A percentile compares a stretch with the other conserved stretches of the same genome.
Conservation (phyloP, 306 rosid species). For the Sicyos edulis region DNA sequence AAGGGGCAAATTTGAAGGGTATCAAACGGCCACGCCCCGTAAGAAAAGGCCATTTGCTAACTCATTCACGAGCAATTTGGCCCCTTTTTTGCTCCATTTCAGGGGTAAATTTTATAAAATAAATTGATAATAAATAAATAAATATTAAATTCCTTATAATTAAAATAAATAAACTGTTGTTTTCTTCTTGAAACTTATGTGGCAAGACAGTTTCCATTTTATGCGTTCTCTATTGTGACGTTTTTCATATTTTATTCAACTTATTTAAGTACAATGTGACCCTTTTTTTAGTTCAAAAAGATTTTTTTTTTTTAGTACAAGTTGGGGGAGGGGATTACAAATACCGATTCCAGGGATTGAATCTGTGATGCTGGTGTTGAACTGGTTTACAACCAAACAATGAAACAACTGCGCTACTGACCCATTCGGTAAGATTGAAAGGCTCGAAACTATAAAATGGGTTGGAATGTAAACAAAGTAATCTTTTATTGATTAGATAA, state of each 20-base stretch:
- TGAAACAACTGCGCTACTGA: too few species aligned
- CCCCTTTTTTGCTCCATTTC: neutral
- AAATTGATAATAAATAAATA: too few species aligned
- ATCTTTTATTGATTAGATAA: too few species aligned
- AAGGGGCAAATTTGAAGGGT: neutral
- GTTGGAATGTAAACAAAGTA: too few species aligned
- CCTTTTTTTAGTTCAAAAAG: too few species aligned
- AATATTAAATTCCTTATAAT: neutral
- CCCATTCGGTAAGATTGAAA: too few species aligned
- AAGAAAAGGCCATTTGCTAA: conserved; percentile 14
- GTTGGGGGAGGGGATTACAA: too few species aligned
- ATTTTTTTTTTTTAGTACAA: too few species aligned
- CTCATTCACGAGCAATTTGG: neutral
- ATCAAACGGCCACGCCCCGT: conserved; percentile 11
- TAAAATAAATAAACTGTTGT: neutral
- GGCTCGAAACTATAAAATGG: too few species aligned
- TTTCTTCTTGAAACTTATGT: neutral
- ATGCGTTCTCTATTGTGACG: neutral
- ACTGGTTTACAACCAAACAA: too few species aligned
- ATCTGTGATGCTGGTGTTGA: too few species aligned
- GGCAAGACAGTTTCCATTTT: neutral
- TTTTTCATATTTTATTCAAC: neutral
- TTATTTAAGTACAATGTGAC: neutral
- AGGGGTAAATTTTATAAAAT: neutral
- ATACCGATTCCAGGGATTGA: too few species aligned